These are phyloP conservation scores for Colletotrichum agaves DNA, from an alignment of 2,329 filamentous ascomycete genomes.

Conservation along the genomic window DNA sequence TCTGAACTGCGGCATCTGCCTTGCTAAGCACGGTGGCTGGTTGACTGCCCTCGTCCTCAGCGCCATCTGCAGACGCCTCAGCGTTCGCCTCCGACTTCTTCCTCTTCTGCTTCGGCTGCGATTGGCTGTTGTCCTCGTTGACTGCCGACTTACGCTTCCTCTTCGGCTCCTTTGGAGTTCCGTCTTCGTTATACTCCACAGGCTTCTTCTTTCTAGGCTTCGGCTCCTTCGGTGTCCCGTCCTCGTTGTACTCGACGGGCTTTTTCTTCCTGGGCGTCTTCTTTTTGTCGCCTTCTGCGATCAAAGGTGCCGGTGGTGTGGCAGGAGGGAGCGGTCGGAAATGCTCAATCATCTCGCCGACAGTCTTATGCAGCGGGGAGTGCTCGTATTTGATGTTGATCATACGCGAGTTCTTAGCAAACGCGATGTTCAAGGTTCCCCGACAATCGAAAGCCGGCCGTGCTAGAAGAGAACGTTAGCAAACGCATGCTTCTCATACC, in stretches of 20 bases:
- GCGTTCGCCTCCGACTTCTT: conserved; percentile 19
- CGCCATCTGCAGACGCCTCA: neutral
- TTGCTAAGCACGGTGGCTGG: conserved; percentile 21
- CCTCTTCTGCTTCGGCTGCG: conserved; percentile 32
- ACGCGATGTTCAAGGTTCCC: conserved; percentile 61
- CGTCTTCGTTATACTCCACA: conserved; percentile 24
- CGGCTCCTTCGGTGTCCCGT: conserved; percentile 39
- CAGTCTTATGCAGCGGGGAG: conserved; percentile 66
- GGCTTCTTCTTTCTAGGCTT: conserved; percentile 41
- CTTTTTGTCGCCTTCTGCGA: conserved; percentile 40
- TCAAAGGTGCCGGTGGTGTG: conserved; percentile 40
- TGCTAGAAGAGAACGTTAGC: conserved; percentile 45
- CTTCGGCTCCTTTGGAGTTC: conserved; percentile 17
- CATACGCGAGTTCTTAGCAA: conserved; percentile 57
- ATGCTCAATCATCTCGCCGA: conserved; percentile 59
- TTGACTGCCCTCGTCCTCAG: neutral
- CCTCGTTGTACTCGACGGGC: conserved; percentile 34
- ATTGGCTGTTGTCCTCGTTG: conserved; percentile 36
- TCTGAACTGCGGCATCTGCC: conserved; percentile 34
- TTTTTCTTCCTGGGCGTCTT: conserved; percentile 44
- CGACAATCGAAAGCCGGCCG: conserved; percentile 70
- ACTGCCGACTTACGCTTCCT: conserved; percentile 34
- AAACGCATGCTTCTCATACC: neutral
- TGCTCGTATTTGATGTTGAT: conserved; percentile 67
- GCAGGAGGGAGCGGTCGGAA: conserved; percentile 57